phyloP scores from a whole-genome alignment of 2,329 filamentous ascomycete species.

The Penicillium brasilianum region DNA sequence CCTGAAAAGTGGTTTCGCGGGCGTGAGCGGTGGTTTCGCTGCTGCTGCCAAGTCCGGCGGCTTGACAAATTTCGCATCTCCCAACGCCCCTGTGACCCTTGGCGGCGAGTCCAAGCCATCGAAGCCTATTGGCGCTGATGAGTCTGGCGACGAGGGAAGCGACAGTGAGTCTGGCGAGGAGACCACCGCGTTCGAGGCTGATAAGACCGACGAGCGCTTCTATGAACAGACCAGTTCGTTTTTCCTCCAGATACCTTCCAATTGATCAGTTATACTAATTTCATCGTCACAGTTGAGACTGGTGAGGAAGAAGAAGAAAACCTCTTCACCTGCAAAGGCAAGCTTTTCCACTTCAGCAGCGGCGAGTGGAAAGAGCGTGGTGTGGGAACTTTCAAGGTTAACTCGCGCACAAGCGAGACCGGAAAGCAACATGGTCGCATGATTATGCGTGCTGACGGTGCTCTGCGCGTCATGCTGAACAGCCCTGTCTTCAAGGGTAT shows the following conservation, averaged over 20 bases:
- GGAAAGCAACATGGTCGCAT: constrained; percentile 70
- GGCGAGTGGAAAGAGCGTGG: constrained; percentile 90
- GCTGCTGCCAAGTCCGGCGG: constrained; percentile 51
- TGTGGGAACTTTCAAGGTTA: constrained; percentile 81
- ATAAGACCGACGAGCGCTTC: constrained; percentile 56
- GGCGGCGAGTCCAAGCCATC: constrained; percentile 54
- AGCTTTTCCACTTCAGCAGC: constrained; percentile 79
- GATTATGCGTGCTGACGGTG: constrained; percentile 90
- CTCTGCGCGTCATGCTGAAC: constrained; percentile 84
- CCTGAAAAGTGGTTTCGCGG: constrained; percentile 44
- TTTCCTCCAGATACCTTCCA: background rate
- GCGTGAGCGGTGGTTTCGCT: constrained; percentile 56
- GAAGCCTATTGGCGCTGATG: constrained; percentile 78
- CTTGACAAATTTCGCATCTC: constrained; percentile 73
- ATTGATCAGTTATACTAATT: constrained; percentile 33
- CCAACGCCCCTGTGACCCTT: constrained; percentile 54
- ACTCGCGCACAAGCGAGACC: constrained; percentile 63
- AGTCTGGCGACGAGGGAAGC: constrained; percentile 53
- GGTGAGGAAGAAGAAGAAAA: constrained; percentile 85
- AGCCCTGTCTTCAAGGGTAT: constrained; percentile 78
- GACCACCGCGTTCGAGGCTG: constrained; percentile 52
- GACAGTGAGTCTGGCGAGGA: constrained; percentile 59
- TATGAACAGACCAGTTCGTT: constrained; percentile 68
- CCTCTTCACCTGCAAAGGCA: constrained; percentile 75
- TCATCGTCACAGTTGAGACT: constrained; percentile 68